Conservation (phyloP, 805 yeast genomes). For the Yarrowia sp. region DNA sequence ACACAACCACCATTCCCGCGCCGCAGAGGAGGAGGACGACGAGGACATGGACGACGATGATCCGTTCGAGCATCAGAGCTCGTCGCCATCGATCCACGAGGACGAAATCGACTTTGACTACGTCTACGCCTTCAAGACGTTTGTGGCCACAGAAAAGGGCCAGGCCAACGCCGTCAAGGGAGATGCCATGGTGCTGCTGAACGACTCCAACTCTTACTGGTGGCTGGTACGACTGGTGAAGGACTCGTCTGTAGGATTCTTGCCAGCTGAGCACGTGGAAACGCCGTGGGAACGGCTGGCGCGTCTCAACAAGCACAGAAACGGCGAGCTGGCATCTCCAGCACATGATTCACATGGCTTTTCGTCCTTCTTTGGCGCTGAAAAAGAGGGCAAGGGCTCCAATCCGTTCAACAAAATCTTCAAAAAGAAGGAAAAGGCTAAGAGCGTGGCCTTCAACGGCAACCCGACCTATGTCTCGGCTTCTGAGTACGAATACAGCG, state of each 20-base stretch:
- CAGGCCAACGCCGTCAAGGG: conserved; percentile 78
- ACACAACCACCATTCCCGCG: not conserved
- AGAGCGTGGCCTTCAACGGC: conserved; percentile 30
- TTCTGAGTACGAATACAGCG: conserved; percentile 33
- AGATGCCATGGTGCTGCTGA: conserved; percentile 75
- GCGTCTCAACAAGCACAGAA: conserved; percentile 84
- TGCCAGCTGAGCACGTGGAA: conserved; percentile 94
- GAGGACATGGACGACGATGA: conserved; percentile 36
- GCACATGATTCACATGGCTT: conserved; percentile 20
- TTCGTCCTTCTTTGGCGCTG: conserved; percentile 22
- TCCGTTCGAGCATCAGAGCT: conserved; percentile 48
- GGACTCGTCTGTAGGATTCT: conserved; percentile 81
- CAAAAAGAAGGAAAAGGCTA: conserved; percentile 25
- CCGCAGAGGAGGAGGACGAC: not conserved
- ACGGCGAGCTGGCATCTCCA: conserved; percentile 52
- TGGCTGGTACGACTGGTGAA: conserved; percentile 70
- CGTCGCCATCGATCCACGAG: conserved; percentile 54
- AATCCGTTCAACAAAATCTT: conserved; percentile 20
- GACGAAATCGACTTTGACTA: conserved; percentile 74
- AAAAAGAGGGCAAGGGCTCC: conserved; percentile 27
- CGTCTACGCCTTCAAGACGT: conserved; percentile 81
- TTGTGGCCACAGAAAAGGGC: conserved; percentile 87
- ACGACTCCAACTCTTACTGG: conserved; percentile 94
- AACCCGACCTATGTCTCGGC: conserved; percentile 32
- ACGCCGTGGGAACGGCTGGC: conserved; percentile 90